phyloP scores from a whole-genome alignment of 352 stramenopile species.

The Thraustotheca clavata region DNA sequence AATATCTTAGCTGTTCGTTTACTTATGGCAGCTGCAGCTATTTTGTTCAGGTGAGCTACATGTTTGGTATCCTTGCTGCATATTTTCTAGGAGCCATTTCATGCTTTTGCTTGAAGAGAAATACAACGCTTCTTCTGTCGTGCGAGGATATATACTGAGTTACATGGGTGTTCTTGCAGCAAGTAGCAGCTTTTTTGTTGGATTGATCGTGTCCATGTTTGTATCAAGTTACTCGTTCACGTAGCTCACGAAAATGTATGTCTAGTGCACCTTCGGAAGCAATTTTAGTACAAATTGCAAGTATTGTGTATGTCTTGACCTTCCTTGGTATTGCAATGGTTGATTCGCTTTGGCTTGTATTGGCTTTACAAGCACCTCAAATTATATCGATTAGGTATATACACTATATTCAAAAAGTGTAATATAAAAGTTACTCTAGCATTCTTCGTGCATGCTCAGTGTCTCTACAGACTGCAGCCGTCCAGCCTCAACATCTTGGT shows the following conservation, averaged over 20 bases:
- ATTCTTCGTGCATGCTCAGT: conserved; percentile 72
- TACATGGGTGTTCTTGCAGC: conserved; percentile 74
- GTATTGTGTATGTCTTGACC: conserved; percentile 56
- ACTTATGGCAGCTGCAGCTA: conserved; percentile 62
- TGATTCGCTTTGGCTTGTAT: conserved; percentile 39
- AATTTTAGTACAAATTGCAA: conserved; percentile 38
- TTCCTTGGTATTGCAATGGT: conserved; percentile 58
- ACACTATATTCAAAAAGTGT: neutral
- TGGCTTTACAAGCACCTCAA: conserved; percentile 52
- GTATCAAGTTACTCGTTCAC: no score
- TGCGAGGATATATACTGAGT: conserved; percentile 60
- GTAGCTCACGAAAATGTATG: neutral
- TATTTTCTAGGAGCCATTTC: conserved; percentile 51
- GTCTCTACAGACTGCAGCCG: conserved; percentile 58
- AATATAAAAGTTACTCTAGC: conserved; percentile 26
- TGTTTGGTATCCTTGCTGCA: neutral
- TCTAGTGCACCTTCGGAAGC: conserved; percentile 14
- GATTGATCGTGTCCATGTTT: conserved; percentile 31
- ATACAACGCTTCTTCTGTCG: conserved; percentile 54
- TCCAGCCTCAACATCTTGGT: conserved; percentile 56
- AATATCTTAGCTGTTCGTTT: conserved; percentile 58
- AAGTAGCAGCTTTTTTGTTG: conserved; percentile 56
- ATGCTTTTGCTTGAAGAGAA: conserved; percentile 72
- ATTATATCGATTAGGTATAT: conserved; percentile 56
- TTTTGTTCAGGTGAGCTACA: conserved; percentile 41